phyloP scores from a whole-genome alignment of 208 protist genomes.

The Strigomonas culicis region DNA sequence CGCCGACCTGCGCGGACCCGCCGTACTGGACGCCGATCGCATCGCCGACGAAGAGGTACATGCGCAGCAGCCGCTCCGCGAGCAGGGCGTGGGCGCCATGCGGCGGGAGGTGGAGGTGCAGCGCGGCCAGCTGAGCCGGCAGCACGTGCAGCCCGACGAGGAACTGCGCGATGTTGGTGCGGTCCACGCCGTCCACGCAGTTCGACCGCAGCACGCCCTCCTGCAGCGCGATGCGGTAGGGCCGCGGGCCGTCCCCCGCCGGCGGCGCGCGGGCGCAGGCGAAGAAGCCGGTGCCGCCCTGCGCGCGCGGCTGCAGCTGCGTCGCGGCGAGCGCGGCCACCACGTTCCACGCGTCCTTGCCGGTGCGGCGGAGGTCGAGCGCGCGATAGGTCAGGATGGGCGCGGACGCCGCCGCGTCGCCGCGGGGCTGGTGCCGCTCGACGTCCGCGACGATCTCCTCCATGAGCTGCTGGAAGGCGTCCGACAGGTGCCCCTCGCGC shows the following conservation, averaged over 20 bases:
- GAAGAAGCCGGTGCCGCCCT: background rate
- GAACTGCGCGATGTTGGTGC: constrained; percentile 96
- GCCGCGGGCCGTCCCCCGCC: no score
- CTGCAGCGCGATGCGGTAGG: constrained; percentile 31
- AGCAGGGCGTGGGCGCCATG: constrained; percentile 25
- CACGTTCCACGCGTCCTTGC: background rate
- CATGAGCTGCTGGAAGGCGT: no score
- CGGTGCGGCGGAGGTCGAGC: background rate
- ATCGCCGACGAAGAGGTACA: constrained; percentile 83
- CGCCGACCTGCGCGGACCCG: constrained; percentile 81
- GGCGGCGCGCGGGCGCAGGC: background rate
- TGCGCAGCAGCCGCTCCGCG: constrained; percentile 54
- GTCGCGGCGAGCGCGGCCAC: background rate
- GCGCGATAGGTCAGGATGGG: background rate
- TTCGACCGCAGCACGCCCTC: constrained; percentile 94
- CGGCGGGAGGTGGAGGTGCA: constrained; percentile 41
- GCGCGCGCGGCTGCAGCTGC: background rate
- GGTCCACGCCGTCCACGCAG: constrained; percentile 98
- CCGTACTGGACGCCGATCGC: constrained; percentile 87
- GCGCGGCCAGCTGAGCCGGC: constrained; percentile 49
- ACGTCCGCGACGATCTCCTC: background rate
- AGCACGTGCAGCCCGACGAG: constrained; percentile 86
- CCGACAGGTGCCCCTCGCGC: no score
- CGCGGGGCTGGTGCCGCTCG: background rate
- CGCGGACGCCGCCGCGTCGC: background rate